These are phyloP conservation scores for Aspergillus ochraceoroseus DNA, from an alignment of 2,329 filamentous ascomycete species.

Conservation along the genomic window DNA sequence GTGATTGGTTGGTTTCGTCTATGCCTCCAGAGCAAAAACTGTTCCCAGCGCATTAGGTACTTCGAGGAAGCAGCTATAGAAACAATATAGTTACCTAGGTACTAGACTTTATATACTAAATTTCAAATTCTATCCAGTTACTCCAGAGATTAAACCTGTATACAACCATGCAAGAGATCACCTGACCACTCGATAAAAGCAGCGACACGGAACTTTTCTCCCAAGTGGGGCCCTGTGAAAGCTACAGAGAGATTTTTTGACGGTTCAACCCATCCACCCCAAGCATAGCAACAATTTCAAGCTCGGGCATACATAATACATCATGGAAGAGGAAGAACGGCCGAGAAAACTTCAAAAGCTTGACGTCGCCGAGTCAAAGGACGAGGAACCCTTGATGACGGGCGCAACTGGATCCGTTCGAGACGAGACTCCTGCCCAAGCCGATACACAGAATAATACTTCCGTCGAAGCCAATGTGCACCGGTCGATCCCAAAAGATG, in stretches of 20 bases:
- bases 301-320: neutral
- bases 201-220: slow-evolving; percentile 18
- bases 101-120: too few relatives aligned
- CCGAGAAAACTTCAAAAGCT: slow-evolving; percentile 54
- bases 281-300: neutral
- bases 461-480: neutral
- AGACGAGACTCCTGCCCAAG: slow-evolving; percentile 1
- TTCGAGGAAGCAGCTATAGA: too few relatives aligned
- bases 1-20: slow-evolving; percentile 26
- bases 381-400: slow-evolving; percentile 30
- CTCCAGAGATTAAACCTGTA: too few relatives aligned
- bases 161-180: neutral
- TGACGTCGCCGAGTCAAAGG: slow-evolving; percentile 32
- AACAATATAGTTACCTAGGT: too few relatives aligned
- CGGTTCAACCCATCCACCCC: neutral
- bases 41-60: too few relatives aligned
- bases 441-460: slow-evolving; percentile 9
- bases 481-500: neutral
- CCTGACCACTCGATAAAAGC: slow-evolving; percentile 12
- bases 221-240: slow-evolving; percentile 8
- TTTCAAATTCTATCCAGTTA: too few relatives aligned
- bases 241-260: slow-evolving; percentile 5
- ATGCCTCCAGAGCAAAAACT: too few relatives aligned
- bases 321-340: slow-evolving; percentile 55
- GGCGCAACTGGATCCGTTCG: slow-evolving; percentile 21